phyloP scores from a whole-genome alignment of 768 basidiomycete species.

The Podaxis sp. region DNA sequence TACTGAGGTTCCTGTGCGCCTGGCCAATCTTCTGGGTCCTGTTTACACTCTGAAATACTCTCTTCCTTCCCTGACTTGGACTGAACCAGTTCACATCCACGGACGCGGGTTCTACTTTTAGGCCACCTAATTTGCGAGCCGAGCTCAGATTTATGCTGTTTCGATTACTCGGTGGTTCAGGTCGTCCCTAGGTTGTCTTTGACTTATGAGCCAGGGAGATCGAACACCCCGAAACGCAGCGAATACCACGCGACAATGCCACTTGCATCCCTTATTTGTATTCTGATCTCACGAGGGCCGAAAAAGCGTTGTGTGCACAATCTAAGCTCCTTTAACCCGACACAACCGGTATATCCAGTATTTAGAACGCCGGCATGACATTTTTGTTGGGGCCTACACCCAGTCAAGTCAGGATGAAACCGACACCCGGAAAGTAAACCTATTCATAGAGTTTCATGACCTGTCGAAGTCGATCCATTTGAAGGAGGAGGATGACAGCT shows the following conservation, averaged over 20 bases:
- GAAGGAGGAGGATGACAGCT: not conserved
- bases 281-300: not conserved
- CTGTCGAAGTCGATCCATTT: not conserved
- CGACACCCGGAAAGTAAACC: not conserved
- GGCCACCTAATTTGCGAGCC: not conserved
- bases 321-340: not conserved
- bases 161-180: not conserved
- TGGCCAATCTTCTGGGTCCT: not conserved
- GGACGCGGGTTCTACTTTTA: not conserved
- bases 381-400: not conserved
- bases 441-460: not conserved
- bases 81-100: not conserved
- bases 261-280: not conserved
- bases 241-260: not conserved
- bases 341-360: not conserved
- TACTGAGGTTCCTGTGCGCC: not conserved
- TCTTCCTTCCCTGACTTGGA: not conserved
- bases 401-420: not conserved
- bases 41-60: not conserved
- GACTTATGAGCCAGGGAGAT: not conserved
- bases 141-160: not conserved
- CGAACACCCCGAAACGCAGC: not conserved
- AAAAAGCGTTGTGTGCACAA: not conserved
- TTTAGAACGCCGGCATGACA: not conserved
- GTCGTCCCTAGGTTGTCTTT: not conserved